Base-by-base conservation (phyloP, 495 filamentous ascomycete species). In the Podospora conica region DNA sequence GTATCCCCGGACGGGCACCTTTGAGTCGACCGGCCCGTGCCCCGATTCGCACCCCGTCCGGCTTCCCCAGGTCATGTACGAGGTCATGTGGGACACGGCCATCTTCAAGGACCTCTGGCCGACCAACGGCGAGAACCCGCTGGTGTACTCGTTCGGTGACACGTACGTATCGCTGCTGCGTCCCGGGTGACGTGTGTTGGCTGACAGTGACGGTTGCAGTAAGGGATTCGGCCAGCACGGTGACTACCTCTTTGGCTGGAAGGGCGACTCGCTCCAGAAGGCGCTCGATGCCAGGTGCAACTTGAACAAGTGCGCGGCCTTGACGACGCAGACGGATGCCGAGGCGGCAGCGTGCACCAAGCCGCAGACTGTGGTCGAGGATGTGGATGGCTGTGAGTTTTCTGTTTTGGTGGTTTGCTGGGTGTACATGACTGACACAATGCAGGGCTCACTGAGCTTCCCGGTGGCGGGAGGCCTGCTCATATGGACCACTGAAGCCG, bases 181-280 rank as follows among this genome's bases (percentile, higher is more conserved):
- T 9, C 0, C 76, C 78, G 55, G 82, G 85, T 70, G 72, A 87
- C 40, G 9, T 8, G 0, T n/a, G n/a, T n/a, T n/a, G 1, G 40
- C 40, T 60, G 83, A 87, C 65, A 84, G n/a, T 20, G 27, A 29
- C 53, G n/a, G n/a, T n/a, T 61, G 18, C 40, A 75, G 73, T 0
- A 75, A 74, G 63, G 80, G 81, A 2, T 76, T 76, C 56, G 80
- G 80, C 24, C 75, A 79, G 28, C 81, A 82, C 65, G 81, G 80
- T 24, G 81, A 83, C 63, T 83, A 83, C 68, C 68, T 83, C 55
- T 83, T 82, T 69, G 81, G 81, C 29, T 83, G 81, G 80, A 74
- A 82, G 68, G 80, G 75, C 58, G 76, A 81, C 18, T 72, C 78
- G 3, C 76, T 83, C 12, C 80, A 80, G 73, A 70, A 70, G 22